Base-by-base conservation (phyloP, 352 stramenopile genomes). In the Pythium brassicae region DNA sequence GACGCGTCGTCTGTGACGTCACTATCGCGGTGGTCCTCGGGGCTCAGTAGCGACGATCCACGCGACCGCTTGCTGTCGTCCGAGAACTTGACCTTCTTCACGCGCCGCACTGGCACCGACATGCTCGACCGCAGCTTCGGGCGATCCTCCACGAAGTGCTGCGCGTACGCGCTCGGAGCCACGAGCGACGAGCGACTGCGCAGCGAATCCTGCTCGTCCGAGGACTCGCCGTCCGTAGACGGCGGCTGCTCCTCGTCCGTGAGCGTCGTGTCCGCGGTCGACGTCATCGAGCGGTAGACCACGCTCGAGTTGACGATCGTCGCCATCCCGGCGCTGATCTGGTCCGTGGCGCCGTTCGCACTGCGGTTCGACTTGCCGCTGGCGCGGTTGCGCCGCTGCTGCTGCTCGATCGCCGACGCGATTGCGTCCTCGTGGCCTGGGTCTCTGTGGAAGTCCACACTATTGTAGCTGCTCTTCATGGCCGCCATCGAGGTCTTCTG, bases 251-350 rank as follows among this genome's bases (percentile, higher is more conserved):
- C 54, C 14, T 40, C 25, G 29, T 73, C 65, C 1, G 55, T 64
- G 4, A 66, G 20, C 26, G 69, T 52, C 0, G 68, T 73, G 17
- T 66, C 66, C 2, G 68, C 58, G 23, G 59, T 76, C 20, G 68
- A 76, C 26, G 61, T 48, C 20, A 61, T 40, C 10, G 58, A 56
- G 11, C 54, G 68, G 20, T 65, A 63, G 46, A 37, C 37, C 1
- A 54, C 27, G 7, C 61, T 57, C 19, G 49, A 59, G 37, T 52
- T 46, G 20, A 55, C 47, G 11, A 71, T 44, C 46, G 66, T 73
- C 37, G 62, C 43, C 3, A 48, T 3, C 17, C 39, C 50, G 19
- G n/a, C 55, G 10, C 44, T 55, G 17, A 71, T 50, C 22, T 44
- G 42, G 15, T 47, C 58, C 3, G 50, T 59, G 17, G 58, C 34